Conservation (phyloP, 2,329 filamentous ascomycete species). For the Cercospora nicotianae region DNA sequence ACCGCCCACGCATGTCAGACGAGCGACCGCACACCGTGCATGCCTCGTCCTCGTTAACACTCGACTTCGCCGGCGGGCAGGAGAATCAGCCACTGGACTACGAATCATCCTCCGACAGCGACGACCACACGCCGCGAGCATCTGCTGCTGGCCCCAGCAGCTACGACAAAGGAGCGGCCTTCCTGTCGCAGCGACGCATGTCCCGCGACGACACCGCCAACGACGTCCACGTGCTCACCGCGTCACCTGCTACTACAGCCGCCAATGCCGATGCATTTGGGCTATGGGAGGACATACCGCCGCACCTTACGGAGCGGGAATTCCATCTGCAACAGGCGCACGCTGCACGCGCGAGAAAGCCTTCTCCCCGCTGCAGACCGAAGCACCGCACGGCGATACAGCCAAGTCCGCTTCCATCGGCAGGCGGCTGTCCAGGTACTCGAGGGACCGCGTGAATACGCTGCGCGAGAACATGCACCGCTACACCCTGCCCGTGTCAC, state of each 20-base stretch:
- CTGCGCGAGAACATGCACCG: constrained; percentile 23
- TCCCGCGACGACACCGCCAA: constrained; percentile 36
- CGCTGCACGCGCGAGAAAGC: constrained; percentile 14
- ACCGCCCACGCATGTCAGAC: constrained; percentile 12
- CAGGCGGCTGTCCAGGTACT: constrained; percentile 20
- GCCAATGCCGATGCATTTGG: constrained; percentile 2
- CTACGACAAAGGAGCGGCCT: not conserved
- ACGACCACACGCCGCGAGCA: constrained; percentile 23
- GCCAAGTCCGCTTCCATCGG: constrained; percentile 19
- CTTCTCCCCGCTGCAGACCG: constrained; percentile 6
- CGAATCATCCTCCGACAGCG: constrained; percentile 20
- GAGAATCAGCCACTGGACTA: constrained; percentile 8
- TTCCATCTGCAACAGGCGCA: not conserved
- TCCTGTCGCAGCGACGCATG: constrained; percentile 17
- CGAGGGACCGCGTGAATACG: constrained; percentile 22
- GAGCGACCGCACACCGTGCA: constrained; percentile 32
- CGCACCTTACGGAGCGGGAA: constrained; percentile 10
- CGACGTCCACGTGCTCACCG: constrained; percentile 28
- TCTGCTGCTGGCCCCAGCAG: constrained; percentile 18
- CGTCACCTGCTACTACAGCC: constrained; percentile 1
- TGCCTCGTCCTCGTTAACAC: constrained; percentile 20
- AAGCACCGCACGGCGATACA: not conserved
- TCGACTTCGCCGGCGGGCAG: constrained; percentile 24
- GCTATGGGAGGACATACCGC: constrained; percentile 6
- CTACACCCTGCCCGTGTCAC: constrained; percentile 21